Evolutionary conservation across 2,329 filamentous ascomycete species (phyloP), one percentile per base, ranked within the genome.

Genomic region (Colletotrichum sp.): DNA sequence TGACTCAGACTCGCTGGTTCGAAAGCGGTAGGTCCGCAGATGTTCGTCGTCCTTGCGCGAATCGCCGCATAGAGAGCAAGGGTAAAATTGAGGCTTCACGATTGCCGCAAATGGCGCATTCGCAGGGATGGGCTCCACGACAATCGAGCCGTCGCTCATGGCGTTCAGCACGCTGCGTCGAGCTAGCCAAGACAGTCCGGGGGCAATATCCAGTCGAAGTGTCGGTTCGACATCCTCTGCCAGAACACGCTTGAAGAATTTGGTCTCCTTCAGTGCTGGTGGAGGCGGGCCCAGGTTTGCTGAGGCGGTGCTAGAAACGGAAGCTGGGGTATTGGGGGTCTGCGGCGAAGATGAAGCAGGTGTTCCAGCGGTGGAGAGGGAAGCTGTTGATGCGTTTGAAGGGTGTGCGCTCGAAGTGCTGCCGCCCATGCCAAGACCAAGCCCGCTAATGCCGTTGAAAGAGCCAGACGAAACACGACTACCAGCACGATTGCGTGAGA

Each of bases 211-310:
- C 5, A 99, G 90, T 57, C 97, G 93, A 12, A 99, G 87, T 0
- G 97, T 98, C 1, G 97, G 97, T 82, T 99, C 97, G 72, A 99
- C 95, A 81, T 99, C 97, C 84, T 99, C 97, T 24, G 92, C 90
- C 30, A 99, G 85, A 8, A 93, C 93, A 63, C 97, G 93, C 87
- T 99, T 99, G 87, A 96, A 99, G 82, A 99, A 99, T 78, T 94
- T 95, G 32, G 94, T 95, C 72, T 99, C 97, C 82, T 97, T 98
- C 55, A 99, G 87, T 6, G 93, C 92, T 5, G 91, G 92, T 39
- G 91, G 77, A 28, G 82, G 82, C 15, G 81, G 77, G 18, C 78
- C 76, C 13, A 81, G 79, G 39, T 84, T 79, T 28, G 82, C 81
- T 4, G 89, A 89, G 64, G 82, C 82, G 15, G 85, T 82, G 79